A percentile compares a stretch with the other conserved stretches of the same genome.
These are phyloP conservation scores for Cryphonectria radicalis DNA, from an alignment of 2,329 filamentous ascomycete species.

Conservation along the genomic window DNA sequence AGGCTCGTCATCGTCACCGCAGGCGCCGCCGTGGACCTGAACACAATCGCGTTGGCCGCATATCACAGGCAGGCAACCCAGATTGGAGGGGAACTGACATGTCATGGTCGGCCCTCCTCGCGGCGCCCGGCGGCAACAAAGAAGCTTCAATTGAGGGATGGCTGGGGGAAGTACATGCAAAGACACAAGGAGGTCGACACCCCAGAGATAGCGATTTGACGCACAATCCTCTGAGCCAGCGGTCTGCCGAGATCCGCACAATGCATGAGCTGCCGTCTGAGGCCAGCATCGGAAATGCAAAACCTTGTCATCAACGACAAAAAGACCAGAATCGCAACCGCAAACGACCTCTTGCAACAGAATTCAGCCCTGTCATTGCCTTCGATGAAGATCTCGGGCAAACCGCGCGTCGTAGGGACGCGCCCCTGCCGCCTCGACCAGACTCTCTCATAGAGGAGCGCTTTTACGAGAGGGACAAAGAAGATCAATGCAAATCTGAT, in stretches of 20 bases:
- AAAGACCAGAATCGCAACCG: slow-evolving; percentile 7
- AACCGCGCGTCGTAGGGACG: neutral
- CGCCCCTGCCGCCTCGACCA: neutral
- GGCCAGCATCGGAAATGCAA: neutral
- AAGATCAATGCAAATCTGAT: neutral
- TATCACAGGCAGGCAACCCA: neutral
- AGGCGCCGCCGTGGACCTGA: slow-evolving; percentile 2
- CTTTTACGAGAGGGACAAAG: slow-evolving; percentile 11
- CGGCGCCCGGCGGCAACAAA: neutral
- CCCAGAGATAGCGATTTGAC: neutral
- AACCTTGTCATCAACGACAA: neutral
- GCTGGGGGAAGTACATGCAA: slow-evolving; percentile 14
- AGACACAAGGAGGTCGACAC: neutral
- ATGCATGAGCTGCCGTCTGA: neutral
- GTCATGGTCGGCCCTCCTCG: neutral
- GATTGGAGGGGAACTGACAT: neutral
- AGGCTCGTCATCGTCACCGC: slow-evolving; percentile 2
- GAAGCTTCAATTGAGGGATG: slow-evolving; percentile 15
- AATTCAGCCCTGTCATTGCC: neutral
- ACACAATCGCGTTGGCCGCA: neutral
- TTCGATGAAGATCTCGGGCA: neutral
- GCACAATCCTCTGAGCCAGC: neutral
- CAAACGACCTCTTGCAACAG: neutral
- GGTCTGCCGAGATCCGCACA: neutral
- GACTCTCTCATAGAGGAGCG: slow-evolving; percentile 4